Conservation (phyloP, 176 grass and related monocot species). For the Rhynchospora breviuscula region DNA sequence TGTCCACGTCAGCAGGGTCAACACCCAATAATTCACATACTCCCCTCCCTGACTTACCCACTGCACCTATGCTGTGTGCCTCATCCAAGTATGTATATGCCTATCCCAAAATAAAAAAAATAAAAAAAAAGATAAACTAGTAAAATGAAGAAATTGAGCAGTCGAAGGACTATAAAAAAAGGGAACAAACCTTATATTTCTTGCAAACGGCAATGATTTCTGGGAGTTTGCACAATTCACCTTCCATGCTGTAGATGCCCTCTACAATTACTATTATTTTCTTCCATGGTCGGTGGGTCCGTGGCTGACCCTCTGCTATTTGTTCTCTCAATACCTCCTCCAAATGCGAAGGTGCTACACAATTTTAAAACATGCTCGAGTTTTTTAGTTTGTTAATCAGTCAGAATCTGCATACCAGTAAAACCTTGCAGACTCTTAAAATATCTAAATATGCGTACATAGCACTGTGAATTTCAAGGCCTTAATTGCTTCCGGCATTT, state of each 20-base stretch:
- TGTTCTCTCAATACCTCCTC: constrained; percentile 81
- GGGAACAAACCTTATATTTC: constrained; percentile 74
- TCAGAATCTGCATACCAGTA: not conserved
- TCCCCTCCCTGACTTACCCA: constrained; percentile 71
- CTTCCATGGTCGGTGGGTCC: constrained; percentile 71
- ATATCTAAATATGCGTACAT: not conserved
- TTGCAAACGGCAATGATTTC: constrained; percentile 86
- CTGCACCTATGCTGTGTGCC: constrained; percentile 73
- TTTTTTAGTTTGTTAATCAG: not conserved
- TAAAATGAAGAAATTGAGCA: not conserved
- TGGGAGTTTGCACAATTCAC: constrained; percentile 79
- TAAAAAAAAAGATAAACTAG: not conserved
- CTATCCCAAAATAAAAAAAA: constrained; percentile 23
- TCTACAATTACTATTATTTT: constrained; percentile 92
- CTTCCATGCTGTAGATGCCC: constrained; percentile 93
- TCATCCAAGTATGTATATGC: constrained; percentile 84
- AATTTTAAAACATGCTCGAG: not conserved
- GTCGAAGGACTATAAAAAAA: not conserved
- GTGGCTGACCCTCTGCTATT: constrained; percentile 71
- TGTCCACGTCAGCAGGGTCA: constrained; percentile 66
- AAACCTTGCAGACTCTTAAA: not conserved
- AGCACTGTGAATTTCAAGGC: not conserved
- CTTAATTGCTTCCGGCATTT: not conserved
- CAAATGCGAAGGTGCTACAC: constrained; percentile 64
- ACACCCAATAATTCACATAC: constrained; percentile 87